These are phyloP conservation scores for Hypocreales sp. DNA, from an alignment of 2,329 filamentous ascomycete species.

Conservation along the genomic window DNA sequence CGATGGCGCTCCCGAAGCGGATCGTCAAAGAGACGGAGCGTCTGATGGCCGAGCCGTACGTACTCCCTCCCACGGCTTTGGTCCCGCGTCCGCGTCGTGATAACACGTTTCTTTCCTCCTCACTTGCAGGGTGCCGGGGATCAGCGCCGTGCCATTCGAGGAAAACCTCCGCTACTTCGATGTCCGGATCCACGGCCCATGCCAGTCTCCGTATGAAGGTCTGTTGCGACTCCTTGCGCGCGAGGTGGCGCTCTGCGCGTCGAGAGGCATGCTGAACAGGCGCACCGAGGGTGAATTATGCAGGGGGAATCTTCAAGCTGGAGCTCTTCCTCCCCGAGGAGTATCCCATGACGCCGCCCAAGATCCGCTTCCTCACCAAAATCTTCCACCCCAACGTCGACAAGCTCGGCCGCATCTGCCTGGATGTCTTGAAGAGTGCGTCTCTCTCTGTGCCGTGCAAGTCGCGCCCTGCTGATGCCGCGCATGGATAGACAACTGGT, in stretches of 20 bases:
- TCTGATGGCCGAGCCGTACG: slow-evolving; percentile 86
- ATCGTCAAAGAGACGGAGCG: slow-evolving; percentile 98
- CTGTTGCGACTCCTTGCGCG: background rate
- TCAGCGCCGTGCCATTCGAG: slow-evolving; percentile 88
- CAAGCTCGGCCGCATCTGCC: slow-evolving; percentile 88
- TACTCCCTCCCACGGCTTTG: background rate
- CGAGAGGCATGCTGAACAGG: too few relatives aligned
- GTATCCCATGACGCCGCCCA: slow-evolving; percentile 97
- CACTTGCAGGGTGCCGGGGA: slow-evolving; percentile 80
- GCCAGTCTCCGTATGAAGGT: slow-evolving; percentile 93
- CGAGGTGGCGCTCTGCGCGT: too few relatives aligned
- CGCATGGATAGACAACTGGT: slow-evolving; percentile 72
- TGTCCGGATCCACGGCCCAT: slow-evolving; percentile 86
- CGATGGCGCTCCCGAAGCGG: slow-evolving; percentile 76
- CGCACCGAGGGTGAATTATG: background rate
- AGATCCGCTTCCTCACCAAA: slow-evolving; percentile 96
- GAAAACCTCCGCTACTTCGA: slow-evolving; percentile 98
- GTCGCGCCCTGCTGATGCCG: slow-evolving; percentile 1
- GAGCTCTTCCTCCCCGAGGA: slow-evolving; percentile 97
- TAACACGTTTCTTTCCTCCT: slow-evolving; percentile 7
- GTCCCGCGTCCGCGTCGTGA: background rate
- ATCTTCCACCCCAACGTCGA: slow-evolving; percentile 99
- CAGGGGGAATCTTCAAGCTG: slow-evolving; percentile 79
- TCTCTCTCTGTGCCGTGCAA: background rate
- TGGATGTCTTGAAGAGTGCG: slow-evolving; percentile 93